Base-by-base conservation (phyloP, 371 early-diverging fungal species). In the Entomophthora muscae region DNA sequence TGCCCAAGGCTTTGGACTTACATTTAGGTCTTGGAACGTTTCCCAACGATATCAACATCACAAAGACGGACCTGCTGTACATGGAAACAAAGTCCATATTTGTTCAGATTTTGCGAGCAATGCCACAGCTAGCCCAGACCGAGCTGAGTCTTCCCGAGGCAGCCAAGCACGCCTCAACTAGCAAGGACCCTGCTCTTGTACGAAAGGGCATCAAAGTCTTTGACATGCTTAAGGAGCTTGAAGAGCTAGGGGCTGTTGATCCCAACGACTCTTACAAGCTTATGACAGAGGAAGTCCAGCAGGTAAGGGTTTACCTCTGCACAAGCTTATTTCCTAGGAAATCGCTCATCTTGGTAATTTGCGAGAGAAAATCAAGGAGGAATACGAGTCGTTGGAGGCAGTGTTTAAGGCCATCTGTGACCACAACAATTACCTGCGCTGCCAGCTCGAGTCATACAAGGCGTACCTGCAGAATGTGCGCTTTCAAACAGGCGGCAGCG, bases 401-500 rank as follows among this genome's bases (percentile, higher is more conserved):
- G 95, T 95, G 2, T 92, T 84, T 78, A 84, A 90, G 69, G 88
- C 94, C 3, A 95, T 95, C 63, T 73, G 86, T 42, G 93, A 91
- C 66, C 95, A 95, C 73, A 95, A 95, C 76, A 86, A 89, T 64
- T 95, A 90, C 66, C 73, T 93, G 29, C 70, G 83, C 31, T 79
- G 84, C 52, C 96, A 95, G 75, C 72, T 95, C 51, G 94, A 95
- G 63, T 83, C 85, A 5, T 95, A 95, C 77, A 90, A 91, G 75
- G 91, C 90, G 0, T 95, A 95, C 67, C 73, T 95, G 57, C 88
- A 91, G 70, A 95, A 95, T 66, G 95, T 94, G 17, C 84, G 96
- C 32, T 83, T 89, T 55, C 89, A 93, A 69, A 78, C 83, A 52
- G 72, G 72, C 1, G 76, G 78, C 22, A 72, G 69, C 62, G 73